phyloP scores from a whole-genome alignment of 2,329 filamentous ascomycete species.

The Fusarium sp. region DNA sequence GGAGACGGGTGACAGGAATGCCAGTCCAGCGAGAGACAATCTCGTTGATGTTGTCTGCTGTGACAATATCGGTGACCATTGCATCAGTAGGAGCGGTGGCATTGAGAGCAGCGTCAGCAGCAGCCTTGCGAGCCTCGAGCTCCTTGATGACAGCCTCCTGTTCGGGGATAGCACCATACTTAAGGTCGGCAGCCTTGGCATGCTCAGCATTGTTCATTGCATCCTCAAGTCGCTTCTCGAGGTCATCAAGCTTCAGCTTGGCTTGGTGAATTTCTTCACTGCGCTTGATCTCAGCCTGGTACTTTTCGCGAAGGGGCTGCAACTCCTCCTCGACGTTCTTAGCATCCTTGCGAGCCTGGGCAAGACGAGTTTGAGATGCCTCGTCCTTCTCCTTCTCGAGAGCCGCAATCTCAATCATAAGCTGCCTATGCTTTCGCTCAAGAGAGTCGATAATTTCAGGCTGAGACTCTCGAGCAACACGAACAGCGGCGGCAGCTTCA shows the following conservation, averaged over 20 bases:
- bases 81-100: slow-evolving; percentile 66
- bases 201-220: slow-evolving; percentile 90
- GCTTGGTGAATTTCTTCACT: slow-evolving; percentile 93
- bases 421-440: slow-evolving; percentile 87
- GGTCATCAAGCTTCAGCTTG: slow-evolving; percentile 91
- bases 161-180: slow-evolving; percentile 97
- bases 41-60: slow-evolving; percentile 98
- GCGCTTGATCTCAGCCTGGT: slow-evolving; percentile 90
- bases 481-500: slow-evolving; percentile 95
- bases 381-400: slow-evolving; percentile 94
- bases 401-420: slow-evolving; percentile 97
- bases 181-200: slow-evolving; percentile 88
- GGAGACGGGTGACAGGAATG: slow-evolving; percentile 93
- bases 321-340: slow-evolving; percentile 95
- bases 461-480: slow-evolving; percentile 94
- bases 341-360: slow-evolving; percentile 86
- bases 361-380: slow-evolving; percentile 84
- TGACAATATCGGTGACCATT: slow-evolving; percentile 92
- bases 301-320: slow-evolving; percentile 91
- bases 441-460: slow-evolving; percentile 95
- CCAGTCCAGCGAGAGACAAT: slow-evolving; percentile 98
- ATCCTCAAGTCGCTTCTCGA: slow-evolving; percentile 92
- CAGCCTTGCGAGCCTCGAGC: slow-evolving; percentile 83
- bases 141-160: slow-evolving; percentile 82
- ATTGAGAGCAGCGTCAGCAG: slow-evolving; percentile 78